Evolutionary conservation across 306 rosid species (phyloP).

Genomic region (Sechiopsis laciniata): DNA sequence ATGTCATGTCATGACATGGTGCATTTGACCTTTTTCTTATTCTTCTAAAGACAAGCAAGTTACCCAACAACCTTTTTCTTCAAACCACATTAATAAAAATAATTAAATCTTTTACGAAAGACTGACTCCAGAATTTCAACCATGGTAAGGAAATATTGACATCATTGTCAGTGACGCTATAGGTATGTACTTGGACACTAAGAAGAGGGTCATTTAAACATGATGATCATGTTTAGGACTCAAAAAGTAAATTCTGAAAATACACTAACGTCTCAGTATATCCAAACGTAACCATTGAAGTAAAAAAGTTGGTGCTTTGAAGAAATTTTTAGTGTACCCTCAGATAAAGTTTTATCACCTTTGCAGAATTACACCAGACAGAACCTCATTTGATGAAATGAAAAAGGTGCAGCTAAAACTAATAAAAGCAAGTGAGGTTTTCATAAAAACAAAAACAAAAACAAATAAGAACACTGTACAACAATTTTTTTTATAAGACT

Average conservation of each 20-base stretch:
- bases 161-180: background rate
- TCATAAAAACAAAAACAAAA: background rate
- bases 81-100: background rate
- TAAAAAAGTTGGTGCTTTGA: background rate
- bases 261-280: background rate
- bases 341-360: background rate
- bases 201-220: background rate
- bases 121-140: background rate
- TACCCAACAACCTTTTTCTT: background rate
- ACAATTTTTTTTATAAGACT: conserved; percentile 19
- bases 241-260: background rate
- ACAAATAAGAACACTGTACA: background rate
- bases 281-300: background rate
- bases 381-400: conserved; percentile 15
- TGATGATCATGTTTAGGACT: background rate
- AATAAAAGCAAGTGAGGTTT: background rate
- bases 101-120: background rate
- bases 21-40: background rate
- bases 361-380: conserved; percentile 18
- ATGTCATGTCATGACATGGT: background rate
- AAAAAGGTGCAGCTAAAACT: background rate
- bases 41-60: conserved; percentile 4
- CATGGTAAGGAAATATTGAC: background rate
- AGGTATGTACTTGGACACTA: background rate
- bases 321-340: conserved; percentile 7